Conservation (phyloP, 306 rosid species). For the Pyrus communis region DNA sequence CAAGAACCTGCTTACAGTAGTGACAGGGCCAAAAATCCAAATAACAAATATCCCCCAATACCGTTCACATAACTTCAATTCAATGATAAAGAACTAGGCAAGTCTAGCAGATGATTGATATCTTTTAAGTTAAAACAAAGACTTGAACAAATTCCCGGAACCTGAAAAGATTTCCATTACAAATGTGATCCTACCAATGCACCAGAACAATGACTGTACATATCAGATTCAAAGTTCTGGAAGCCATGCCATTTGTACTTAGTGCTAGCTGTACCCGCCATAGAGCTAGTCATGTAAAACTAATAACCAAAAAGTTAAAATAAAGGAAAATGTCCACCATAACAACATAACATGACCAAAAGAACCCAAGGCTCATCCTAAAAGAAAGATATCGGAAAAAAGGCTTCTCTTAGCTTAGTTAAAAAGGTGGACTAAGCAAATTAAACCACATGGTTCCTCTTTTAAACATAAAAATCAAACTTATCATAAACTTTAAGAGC, state of each 20-base stretch:
- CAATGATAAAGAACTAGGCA: not conserved
- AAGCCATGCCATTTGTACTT: not conserved
- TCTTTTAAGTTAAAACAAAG: not conserved
- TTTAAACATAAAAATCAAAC: not conserved
- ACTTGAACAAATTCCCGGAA: not conserved
- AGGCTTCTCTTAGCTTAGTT: not conserved
- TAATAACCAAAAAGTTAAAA: not conserved
- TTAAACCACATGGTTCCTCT: not conserved
- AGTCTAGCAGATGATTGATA: not conserved
- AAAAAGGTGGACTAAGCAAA: not conserved
- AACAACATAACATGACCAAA: not conserved
- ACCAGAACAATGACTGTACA: not conserved
- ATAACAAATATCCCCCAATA: not conserved
- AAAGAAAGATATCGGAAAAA: not conserved
- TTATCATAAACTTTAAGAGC: not conserved
- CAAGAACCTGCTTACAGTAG: not conserved
- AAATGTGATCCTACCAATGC: not conserved
- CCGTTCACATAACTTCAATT: not conserved
- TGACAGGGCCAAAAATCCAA: not conserved
- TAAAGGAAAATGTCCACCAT: not conserved
- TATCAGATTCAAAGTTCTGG: not conserved
- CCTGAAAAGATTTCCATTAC: not conserved
- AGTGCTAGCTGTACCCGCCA: not conserved
- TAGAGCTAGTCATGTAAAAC: not conserved
- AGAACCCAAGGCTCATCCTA: not conserved